A percentile compares a stretch with the other conserved stretches of the same genome.
These are phyloP conservation scores for Darksidea phi DNA, from an alignment of 495 filamentous ascomycete species.

Conservation along the genomic window DNA sequence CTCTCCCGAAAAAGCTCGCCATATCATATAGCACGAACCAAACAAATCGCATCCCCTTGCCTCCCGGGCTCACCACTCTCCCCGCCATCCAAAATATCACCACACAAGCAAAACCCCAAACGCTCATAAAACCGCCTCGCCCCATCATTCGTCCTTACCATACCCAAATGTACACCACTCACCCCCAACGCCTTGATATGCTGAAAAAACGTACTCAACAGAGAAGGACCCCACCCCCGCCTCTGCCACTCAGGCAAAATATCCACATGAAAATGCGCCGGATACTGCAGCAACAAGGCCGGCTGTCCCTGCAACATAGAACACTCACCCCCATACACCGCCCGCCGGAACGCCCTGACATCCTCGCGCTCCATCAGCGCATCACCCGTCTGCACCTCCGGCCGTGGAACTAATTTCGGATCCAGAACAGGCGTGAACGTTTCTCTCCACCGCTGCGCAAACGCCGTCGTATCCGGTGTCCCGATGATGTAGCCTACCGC, in stretches of 20 bases:
- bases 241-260: slow-evolving; percentile 19
- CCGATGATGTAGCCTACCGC: slow-evolving; percentile 33
- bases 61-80: slow-evolving; percentile 18
- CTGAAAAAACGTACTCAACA: slow-evolving; percentile 12
- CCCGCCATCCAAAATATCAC: slow-evolving; percentile 23
- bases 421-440: slow-evolving; percentile 13
- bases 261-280: slow-evolving; percentile 30
- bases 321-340: slow-evolving; percentile 9
- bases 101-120: slow-evolving; percentile 16
- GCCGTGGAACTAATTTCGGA: slow-evolving; percentile 6
- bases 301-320: slow-evolving; percentile 20
- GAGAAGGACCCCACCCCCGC: slow-evolving; percentile 6
- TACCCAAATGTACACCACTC: slow-evolving; percentile 23
- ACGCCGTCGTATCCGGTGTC: slow-evolving; percentile 2
- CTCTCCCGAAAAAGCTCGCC: too few species aligned
- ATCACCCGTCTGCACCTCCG: background rate
- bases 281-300: slow-evolving; percentile 14
- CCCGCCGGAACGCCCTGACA: slow-evolving; percentile 3
- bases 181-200: slow-evolving; percentile 9
- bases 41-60: slow-evolving; percentile 18
- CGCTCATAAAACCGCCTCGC: slow-evolving; percentile 30
- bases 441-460: slow-evolving; percentile 3
- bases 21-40: too few species aligned
- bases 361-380: background rate
- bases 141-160: slow-evolving; percentile 9